Base-by-base conservation (phyloP, 441 rosid species). In the Pelargonium fulgidum region DNA sequence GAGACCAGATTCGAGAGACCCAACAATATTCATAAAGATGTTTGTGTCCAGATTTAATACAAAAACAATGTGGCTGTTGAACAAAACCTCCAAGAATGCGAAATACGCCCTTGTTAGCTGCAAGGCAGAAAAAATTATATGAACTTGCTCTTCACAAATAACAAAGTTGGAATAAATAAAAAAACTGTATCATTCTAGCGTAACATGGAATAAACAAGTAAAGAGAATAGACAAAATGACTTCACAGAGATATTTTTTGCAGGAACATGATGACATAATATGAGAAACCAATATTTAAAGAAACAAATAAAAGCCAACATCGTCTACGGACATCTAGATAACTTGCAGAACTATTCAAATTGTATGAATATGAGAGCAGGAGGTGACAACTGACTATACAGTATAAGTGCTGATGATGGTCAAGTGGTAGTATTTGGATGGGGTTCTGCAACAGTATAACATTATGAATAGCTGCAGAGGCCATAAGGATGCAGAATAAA, bases 31-130 rank as follows among this genome's bases (percentile, higher is more conserved):
- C 92, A 82, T 86, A 77, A 95, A 95, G 67, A 97, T 89, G 76
- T 84, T 85, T 8, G 90, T 83, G 76, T 88, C 95, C 74, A 92
- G 82, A 84, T 86, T 89, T 83, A 95, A 76, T 64, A 91, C 74
- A 72, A 92, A 88, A 75, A 61, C 74, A 20, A 95, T 81, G 81
- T 95, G 96, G 79, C 86, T 85, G 72, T 84, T 79, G 85, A 88
- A 91, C 63, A 95, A 84, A 77, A 88, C 96, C 84, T 92, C 99
- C 82, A 95, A 76, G 85, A 93, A 91, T 41, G 90, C 88, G 78
- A 92, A 93, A 85, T 95, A 95, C 48, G 99, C 96, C 88, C 84
- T 93, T 50, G 93, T 88, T 69, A 95, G 81, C 98, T 95, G 96
- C 82, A 83, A 56, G 7, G 9, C 62, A 56, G 24, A 56, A 54